These are phyloP conservation scores for Cydonia oblonga DNA, from an alignment of 331 rosid genomes.

Conservation along the genomic window DNA sequence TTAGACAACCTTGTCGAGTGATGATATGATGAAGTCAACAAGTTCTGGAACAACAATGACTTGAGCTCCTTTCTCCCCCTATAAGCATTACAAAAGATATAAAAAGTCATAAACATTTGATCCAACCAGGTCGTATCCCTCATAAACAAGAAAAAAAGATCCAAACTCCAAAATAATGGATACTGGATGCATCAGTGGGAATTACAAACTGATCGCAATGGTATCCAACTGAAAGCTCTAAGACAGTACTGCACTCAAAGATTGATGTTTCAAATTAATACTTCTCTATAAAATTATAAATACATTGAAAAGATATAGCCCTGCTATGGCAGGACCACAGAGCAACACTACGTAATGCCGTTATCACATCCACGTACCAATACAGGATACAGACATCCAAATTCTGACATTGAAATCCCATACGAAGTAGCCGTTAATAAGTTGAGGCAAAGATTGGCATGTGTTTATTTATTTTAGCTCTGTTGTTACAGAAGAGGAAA, in stretches of 20 bases:
- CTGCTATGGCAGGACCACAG: background rate
- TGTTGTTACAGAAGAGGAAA: background rate
- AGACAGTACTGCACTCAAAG: background rate
- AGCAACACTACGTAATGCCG: background rate
- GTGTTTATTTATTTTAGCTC: background rate
- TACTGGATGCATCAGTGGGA: background rate
- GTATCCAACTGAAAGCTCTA: background rate
- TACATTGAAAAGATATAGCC: background rate
- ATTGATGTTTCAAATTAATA: background rate
- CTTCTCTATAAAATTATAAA: background rate
- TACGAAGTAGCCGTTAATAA: too few relatives aligned
- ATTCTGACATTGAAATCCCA: background rate
- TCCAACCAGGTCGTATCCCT: background rate
- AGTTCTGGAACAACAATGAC: slow-evolving; percentile 77
- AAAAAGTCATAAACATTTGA: background rate
- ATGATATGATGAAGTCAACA: slow-evolving; percentile 48
- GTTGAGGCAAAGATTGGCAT: background rate
- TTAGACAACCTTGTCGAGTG: slow-evolving; percentile 62
- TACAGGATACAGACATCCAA: background rate
- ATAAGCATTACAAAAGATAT: slow-evolving; percentile 2
- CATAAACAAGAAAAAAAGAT: background rate
- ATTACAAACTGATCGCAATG: background rate
- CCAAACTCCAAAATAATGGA: background rate
- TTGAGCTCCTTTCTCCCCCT: slow-evolving; percentile 91
- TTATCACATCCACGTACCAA: background rate